Base-by-base conservation (phyloP, 2,329 filamentous ascomycete species). In the Aureobasidium pullulans region DNA sequence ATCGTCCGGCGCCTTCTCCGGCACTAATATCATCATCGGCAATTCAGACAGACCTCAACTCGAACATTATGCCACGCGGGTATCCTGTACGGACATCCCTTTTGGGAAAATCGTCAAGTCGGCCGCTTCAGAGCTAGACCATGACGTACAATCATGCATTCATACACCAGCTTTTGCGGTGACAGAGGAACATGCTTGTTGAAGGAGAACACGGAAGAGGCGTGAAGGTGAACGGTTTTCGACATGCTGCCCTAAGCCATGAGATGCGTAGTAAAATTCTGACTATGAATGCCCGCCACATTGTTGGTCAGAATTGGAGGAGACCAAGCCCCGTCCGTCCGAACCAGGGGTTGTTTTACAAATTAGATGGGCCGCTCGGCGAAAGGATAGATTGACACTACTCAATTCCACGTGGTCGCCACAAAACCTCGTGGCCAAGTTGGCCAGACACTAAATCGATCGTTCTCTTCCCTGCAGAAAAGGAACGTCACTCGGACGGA, bases 381-480 rank as follows among this genome's bases (percentile, higher is more conserved):
- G 40, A 40, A 56, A 36, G 52, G 32, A 44, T 56, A 56, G 39
- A 56, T 56, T 56, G 29, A 46, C 40, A 46, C 16, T 43, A 56
- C 40, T 44, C 31, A 23, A 46, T 15, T 16, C n/a, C 52, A 56
- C 52, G 52, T 56, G 52, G 40, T 37, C n/a, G 52, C 52, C 39
- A 46, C 37, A 53, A 53, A 34, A 34, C 32, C 16, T 31, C 28
- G 47, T 43, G 49, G 49, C 15, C 49, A 9, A 28, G 32, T 19
- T 23, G 50, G 39, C 50, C 52, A 56, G 52, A 46, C 52, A 32
- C 40, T 46, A 43, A 42, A 43, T 43, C 40, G 40, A 46, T 56
- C 40, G 37, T 10, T 43, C 10, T 36, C 4, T 31, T 40, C 29
- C 44, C 44, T 50, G 31, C 47, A 50, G n/a, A 13, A 7, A 37